phyloP scores from a whole-genome alignment of 495 filamentous ascomycete genomes.

The Geopyxis carbonaria region DNA sequence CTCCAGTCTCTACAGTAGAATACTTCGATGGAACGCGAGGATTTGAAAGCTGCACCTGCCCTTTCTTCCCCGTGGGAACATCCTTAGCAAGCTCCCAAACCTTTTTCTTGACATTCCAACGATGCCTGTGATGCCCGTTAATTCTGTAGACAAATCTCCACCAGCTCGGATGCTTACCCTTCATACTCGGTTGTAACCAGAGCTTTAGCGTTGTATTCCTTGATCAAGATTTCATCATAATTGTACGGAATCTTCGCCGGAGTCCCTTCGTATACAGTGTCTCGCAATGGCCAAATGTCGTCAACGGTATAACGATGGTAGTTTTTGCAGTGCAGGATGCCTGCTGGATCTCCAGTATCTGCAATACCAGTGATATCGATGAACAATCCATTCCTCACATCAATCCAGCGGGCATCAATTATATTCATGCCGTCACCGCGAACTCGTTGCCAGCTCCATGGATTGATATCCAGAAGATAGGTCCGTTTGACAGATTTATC shows the following conservation, averaged over 20 bases:
- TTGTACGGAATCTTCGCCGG: slow-evolving; percentile 58
- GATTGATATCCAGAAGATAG: slow-evolving; percentile 69
- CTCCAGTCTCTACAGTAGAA: slow-evolving; percentile 19
- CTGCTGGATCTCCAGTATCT: slow-evolving; percentile 46
- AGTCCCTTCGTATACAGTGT: slow-evolving; percentile 60
- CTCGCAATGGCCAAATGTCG: slow-evolving; percentile 64
- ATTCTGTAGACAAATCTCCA: background rate
- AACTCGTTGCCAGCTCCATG: slow-evolving; percentile 40
- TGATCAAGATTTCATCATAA: slow-evolving; percentile 51
- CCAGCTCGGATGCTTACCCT: too few species aligned
- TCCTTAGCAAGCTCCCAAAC: slow-evolving; percentile 17
- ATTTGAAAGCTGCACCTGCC: slow-evolving; percentile 5
- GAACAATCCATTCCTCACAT: slow-evolving; percentile 57
- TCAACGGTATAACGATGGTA: slow-evolving; percentile 50
- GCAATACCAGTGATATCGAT: slow-evolving; percentile 75
- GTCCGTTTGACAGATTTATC: slow-evolving; percentile 29
- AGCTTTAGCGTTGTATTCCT: slow-evolving; percentile 55
- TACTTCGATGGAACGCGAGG: slow-evolving; percentile 19
- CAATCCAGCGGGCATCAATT: slow-evolving; percentile 78
- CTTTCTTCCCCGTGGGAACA: slow-evolving; percentile 12
- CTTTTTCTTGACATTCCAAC: slow-evolving; percentile 23
- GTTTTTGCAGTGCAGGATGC: slow-evolving; percentile 71
- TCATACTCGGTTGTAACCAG: slow-evolving; percentile 46
- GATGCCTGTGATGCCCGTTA: slow-evolving; percentile 9
- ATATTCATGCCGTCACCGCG: slow-evolving; percentile 56